phyloP scores from a whole-genome alignment of 805 yeast species.

The Candida ulmi region DNA sequence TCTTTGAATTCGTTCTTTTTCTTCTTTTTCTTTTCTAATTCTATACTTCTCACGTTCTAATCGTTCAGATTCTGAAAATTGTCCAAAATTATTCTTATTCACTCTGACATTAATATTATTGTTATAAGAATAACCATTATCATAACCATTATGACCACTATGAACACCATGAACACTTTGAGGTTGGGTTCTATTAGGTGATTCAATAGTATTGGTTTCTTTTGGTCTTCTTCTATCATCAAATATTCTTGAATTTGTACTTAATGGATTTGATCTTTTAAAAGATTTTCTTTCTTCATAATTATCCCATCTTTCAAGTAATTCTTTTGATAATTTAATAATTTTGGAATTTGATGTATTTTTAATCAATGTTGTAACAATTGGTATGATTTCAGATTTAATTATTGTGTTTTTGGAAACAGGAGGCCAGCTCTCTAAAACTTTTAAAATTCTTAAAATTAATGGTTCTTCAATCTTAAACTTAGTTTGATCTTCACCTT shows the following conservation, averaged over 20 bases:
- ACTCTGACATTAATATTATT: not conserved
- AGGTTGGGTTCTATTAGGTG: not conserved
- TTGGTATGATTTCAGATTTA: conserved; percentile 64
- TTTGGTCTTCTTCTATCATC: conserved; percentile 18
- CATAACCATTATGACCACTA: not conserved
- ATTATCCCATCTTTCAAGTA: conserved; percentile 64
- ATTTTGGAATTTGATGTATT: conserved; percentile 25
- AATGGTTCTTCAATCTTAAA: conserved; percentile 19
- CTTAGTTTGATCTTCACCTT: conserved; percentile 25
- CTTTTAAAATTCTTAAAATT: conserved; percentile 43
- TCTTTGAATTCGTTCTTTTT: conserved; percentile 20
- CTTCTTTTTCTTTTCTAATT: conserved; percentile 24
- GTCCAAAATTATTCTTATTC: not conserved
- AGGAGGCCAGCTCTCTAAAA: conserved; percentile 60
- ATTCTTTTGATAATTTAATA: conserved; percentile 30
- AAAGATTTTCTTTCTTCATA: conserved; percentile 82
- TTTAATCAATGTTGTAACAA: conserved; percentile 39
- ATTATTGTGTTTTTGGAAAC: conserved; percentile 75
- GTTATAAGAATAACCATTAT: not conserved
- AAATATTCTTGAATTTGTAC: conserved; percentile 1
- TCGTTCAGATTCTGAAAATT: not conserved
- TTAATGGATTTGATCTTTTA: conserved; percentile 42
- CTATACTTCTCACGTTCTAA: conserved; percentile 24
- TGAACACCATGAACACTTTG: no score
- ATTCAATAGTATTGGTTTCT: not conserved